Percentiles rank a stretch among this genome's conserved stretches.
Conservation (phyloP, 257 asterid genomes). For the Apocynum venetum region DNA sequence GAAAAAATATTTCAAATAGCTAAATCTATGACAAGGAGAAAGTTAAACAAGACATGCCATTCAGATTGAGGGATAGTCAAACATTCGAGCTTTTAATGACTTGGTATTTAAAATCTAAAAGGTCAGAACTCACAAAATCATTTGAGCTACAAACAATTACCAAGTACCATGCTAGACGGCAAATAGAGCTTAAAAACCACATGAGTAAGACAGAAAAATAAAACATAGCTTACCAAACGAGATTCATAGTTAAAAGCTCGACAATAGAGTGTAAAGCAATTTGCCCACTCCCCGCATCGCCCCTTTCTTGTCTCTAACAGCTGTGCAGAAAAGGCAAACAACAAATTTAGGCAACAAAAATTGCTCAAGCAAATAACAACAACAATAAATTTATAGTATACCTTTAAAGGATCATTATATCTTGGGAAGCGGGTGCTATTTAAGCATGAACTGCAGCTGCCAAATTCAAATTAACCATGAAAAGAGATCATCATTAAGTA, state of each 20-base stretch:
- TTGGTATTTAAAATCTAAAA: background rate
- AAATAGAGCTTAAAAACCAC: background rate
- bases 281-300: conserved; percentile 99
- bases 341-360: conserved; percentile 18
- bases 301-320: conserved; percentile 91
- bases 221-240: conserved; percentile 62
- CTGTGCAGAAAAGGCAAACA: conserved; percentile 41
- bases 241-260: conserved; percentile 90
- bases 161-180: background rate
- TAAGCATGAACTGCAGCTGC: conserved; percentile 81
- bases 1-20: background rate
- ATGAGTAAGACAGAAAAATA: background rate
- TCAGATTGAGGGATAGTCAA: background rate
- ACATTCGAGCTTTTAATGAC: background rate
- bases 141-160: background rate
- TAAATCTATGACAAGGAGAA: background rate
- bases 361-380: conserved; percentile 7
- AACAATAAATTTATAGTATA: conserved; percentile 14
- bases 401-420: conserved; percentile 92
- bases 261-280: conserved; percentile 93
- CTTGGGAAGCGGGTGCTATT: conserved; percentile 84
- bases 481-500: conserved; percentile 15
- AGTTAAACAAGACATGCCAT: background rate
- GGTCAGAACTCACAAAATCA: background rate
- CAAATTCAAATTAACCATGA: conserved; percentile 12